phyloP scores from a whole-genome alignment of 257 asterid genomes.

The Paraleonurus japonicus region DNA sequence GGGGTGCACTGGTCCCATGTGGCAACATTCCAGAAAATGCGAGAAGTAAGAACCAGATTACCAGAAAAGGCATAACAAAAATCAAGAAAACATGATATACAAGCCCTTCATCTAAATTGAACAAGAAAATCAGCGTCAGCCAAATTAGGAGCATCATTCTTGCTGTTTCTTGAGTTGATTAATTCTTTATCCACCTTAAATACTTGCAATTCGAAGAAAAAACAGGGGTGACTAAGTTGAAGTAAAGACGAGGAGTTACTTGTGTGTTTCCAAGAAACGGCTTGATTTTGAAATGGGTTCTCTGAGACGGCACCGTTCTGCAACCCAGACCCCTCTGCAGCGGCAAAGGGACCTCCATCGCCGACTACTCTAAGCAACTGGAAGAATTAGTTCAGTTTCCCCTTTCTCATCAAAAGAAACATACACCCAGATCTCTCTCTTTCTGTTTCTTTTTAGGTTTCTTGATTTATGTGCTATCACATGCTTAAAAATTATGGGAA shows the following conservation, averaged over 20 bases:
- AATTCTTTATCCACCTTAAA: not conserved
- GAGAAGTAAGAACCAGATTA: not conserved
- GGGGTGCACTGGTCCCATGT: not conserved
- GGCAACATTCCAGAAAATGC: not conserved
- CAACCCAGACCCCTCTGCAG: constrained; percentile 48
- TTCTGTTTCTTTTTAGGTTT: constrained; percentile 21
- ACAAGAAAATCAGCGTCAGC: not conserved
- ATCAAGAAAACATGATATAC: not conserved
- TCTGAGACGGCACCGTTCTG: constrained; percentile 29
- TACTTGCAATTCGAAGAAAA: not conserved
- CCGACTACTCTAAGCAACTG: not conserved
- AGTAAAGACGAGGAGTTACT: constrained; percentile 33
- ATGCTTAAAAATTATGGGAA: not conserved
- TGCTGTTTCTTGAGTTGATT: not conserved
- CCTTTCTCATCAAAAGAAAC: constrained; percentile 25
- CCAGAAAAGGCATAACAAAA: not conserved
- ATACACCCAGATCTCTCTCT: constrained; percentile 25
- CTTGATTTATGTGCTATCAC: constrained; percentile 12
- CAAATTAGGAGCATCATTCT: constrained; percentile 3
- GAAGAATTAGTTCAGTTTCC: constrained; percentile 8
- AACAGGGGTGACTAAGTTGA: too few species aligned
- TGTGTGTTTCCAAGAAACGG: constrained; percentile 58
- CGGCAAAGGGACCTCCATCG: constrained; percentile 72
- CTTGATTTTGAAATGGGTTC: constrained; percentile 49
- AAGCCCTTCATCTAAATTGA: not conserved